A percentile compares a stretch with the other conserved stretches of the same genome.
These are phyloP conservation scores for Colletotrichum kahawae DNA, from an alignment of 2,329 filamentous ascomycete genomes.

Conservation along the genomic window DNA sequence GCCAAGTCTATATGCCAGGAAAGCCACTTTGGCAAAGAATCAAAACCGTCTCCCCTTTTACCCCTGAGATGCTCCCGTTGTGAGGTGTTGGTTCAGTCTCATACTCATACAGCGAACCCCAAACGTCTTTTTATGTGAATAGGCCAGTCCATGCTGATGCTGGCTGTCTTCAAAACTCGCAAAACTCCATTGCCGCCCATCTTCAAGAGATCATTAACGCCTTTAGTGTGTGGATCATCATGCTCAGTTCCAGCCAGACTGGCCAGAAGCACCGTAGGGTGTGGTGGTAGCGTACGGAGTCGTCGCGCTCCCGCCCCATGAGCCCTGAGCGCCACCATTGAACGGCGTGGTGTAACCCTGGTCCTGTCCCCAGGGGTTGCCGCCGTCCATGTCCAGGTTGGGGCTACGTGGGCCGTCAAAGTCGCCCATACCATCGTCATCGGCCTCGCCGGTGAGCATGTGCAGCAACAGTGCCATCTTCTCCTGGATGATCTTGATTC, in stretches of 20 bases:
- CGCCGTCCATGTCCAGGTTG: conserved; percentile 64
- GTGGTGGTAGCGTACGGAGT: conserved; percentile 49
- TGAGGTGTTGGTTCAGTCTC: neutral
- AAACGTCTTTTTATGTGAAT: neutral
- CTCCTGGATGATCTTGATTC: conserved; percentile 85
- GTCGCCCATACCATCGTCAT: conserved; percentile 63
- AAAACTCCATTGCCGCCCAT: conserved; percentile 16
- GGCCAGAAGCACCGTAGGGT: conserved; percentile 56
- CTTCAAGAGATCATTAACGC: conserved; percentile 11
- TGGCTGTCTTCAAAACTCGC: neutral
- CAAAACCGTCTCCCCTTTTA: neutral
- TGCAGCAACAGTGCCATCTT: conserved; percentile 85
- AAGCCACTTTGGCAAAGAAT: neutral
- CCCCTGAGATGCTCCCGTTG: neutral
- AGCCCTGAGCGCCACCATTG: conserved; percentile 60
- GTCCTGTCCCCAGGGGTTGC: conserved; percentile 58
- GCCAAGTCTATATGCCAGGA: neutral
- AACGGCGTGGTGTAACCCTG: conserved; percentile 76
- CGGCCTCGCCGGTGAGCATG: conserved; percentile 58
- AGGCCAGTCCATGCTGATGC: neutral
- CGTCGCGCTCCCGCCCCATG: conserved; percentile 66
- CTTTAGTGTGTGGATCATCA: conserved; percentile 4
- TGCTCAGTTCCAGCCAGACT: conserved; percentile 52
- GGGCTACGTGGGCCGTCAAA: conserved; percentile 71
- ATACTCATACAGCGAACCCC: neutral